Base-by-base conservation (phyloP, 2,329 filamentous ascomycete species). In the Pestalotiopsis sp. region DNA sequence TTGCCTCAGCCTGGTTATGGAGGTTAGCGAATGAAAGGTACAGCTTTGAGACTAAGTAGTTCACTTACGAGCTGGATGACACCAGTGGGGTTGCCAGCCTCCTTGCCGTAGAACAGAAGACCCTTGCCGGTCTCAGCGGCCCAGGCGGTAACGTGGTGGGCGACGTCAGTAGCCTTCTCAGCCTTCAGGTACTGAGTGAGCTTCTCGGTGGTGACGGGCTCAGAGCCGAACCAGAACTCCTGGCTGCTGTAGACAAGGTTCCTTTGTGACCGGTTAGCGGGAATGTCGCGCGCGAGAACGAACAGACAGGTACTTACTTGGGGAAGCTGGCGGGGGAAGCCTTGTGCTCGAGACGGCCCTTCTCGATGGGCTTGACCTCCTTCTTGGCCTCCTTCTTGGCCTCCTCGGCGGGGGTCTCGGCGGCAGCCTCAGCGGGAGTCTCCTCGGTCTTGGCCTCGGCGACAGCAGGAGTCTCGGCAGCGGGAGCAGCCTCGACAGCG, bases 71-170 rank as follows among this genome's bases (percentile, higher is more conserved):
- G 84, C 82, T 93, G 93, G 81, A 98, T 91, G 76, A 96, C 91
- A 77, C 93, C 92, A 74, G 90, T 87, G 70, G 95, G 95, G 69
- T 88, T 87, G 73, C 89, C 86, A 65, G 88, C 86, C 82, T 93
- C 91, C 90, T 95, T 94, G 82, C 92, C 91, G 82, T 93, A 93
- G 88, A 97, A 97, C 57, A 98, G 86, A 23, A 98, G 92, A 78
- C 96, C 96, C 87, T 97, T 97, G 81, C 95, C 95, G 69, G 95
- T 98, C 87, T 97, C 90, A 74, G 90, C 91, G 72, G 95, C 94
- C 94, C 96, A 98, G 45, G 96, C 92, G 74, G 90, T 92, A 75
- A 92, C 92, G 73, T 93, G 88, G 84, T 97, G 92, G 70, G 92
- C 91, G 73, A 91, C 81, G 71, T 88, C 86, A 66, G 91, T 87